phyloP scores from a whole-genome alignment of 208 protist genomes.

The Trypanosoma avium region DNA sequence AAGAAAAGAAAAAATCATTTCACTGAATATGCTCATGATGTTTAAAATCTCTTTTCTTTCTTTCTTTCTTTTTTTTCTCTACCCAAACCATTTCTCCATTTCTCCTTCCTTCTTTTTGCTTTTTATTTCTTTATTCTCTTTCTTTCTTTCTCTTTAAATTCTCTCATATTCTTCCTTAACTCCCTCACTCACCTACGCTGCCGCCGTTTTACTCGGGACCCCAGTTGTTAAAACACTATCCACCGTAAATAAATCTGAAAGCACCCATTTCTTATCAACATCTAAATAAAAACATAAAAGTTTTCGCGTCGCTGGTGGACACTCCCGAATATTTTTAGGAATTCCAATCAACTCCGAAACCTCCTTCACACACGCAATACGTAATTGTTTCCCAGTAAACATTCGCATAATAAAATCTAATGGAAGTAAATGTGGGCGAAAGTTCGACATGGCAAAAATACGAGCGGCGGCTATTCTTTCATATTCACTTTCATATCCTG shows the following conservation, averaged over 20 bases:
- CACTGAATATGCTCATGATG: not conserved
- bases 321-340: constrained; percentile 50
- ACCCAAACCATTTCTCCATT: too few relatives aligned
- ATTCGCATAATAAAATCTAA: constrained; percentile 75
- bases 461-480: constrained; percentile 72
- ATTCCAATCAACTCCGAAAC: constrained; percentile 53
- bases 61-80: constrained; percentile 15
- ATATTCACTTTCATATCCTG: constrained; percentile 67
- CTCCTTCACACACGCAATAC: constrained; percentile 55
- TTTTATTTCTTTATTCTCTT: not conserved
- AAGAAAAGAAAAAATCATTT: too few relatives aligned
- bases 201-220: not conserved
- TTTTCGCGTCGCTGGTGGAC: constrained; percentile 64
- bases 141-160: constrained; percentile 3
- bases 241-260: constrained; percentile 51
- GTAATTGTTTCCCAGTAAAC: constrained; percentile 53
- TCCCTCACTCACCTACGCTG: not conserved
- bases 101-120: too few relatives aligned
- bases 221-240: constrained; percentile 16
- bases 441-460: constrained; percentile 58
- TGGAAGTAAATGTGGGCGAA: constrained; percentile 31
- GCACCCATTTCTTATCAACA: constrained; percentile 48
- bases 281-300: constrained; percentile 80
- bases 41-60: constrained; percentile 15
- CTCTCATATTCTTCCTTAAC: not conserved